Conservation (phyloP, 164 flowering plant species). For the Aristolochia fimbriata region DNA sequence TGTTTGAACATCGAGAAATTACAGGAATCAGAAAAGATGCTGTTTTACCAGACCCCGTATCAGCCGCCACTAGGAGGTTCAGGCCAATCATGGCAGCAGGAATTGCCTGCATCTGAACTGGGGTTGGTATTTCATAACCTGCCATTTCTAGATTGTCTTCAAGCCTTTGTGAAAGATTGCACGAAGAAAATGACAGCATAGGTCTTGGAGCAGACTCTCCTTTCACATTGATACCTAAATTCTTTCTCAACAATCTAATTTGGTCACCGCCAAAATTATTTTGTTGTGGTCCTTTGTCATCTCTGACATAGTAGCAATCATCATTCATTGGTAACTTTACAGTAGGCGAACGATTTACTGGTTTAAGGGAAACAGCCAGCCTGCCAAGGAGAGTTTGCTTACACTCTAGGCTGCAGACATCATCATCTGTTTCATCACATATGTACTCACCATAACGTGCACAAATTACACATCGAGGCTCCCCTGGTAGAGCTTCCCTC, state of each 20-base stretch:
- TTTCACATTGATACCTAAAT: slow-evolving; percentile 49
- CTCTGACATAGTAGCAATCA: slow-evolving; percentile 77
- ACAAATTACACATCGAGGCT: slow-evolving; percentile 75
- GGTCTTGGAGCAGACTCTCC: slow-evolving; percentile 52
- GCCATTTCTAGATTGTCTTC: slow-evolving; percentile 60
- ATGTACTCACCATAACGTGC: slow-evolving; percentile 97
- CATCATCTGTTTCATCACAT: slow-evolving; percentile 91
- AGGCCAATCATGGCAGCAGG: slow-evolving; percentile 74
- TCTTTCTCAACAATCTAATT: slow-evolving; percentile 41
- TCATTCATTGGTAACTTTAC: slow-evolving; percentile 48
- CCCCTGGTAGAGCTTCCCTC: slow-evolving; percentile 76
- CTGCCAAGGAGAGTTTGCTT: slow-evolving; percentile 37
- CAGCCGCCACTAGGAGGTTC: slow-evolving; percentile 78
- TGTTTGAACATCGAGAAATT: slow-evolving; percentile 40
- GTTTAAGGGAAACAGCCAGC: slow-evolving; percentile 22
- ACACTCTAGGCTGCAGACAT: slow-evolving; percentile 83
- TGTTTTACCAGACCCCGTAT: slow-evolving; percentile 91
- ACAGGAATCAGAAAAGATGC: slow-evolving; percentile 78
- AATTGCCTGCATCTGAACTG: slow-evolving; percentile 93
- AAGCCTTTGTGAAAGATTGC: slow-evolving; percentile 48
- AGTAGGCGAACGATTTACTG: slow-evolving; percentile 12
- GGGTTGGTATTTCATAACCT: slow-evolving; percentile 80
- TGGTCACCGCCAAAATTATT: slow-evolving; percentile 17
- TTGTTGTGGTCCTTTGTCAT: slow-evolving; percentile 16
- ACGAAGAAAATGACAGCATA: slow-evolving; percentile 55